Evolutionary conservation across 345 rosid genomes (phyloP), one percentile per base, ranked within the genome.

Genomic region (Hevea brasiliensis): DNA sequence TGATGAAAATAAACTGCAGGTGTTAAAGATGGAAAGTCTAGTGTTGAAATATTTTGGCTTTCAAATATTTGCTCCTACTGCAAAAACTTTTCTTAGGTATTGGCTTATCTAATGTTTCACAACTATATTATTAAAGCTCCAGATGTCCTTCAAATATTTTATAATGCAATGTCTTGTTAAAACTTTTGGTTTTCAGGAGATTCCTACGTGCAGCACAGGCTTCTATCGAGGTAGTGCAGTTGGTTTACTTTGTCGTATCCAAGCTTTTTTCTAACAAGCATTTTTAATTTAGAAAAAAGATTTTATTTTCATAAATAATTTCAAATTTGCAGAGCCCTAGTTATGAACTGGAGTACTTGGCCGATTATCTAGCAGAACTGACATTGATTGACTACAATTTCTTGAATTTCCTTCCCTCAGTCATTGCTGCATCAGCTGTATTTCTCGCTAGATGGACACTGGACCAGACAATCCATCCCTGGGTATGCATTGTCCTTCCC

Each of bases 361-460:
- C 97, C 32, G 84, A 90, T 73, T 94, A 92, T 80, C 85, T 92
- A 1, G 86, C 93, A 58, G 98, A 94, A 79, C 70, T 94, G 80
- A 84, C 98, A 40, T 70, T 94, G 69, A n/a, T 84, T 5, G 91
- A 92, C 59, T 84, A 84, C 12, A 65, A 70, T 26, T 92, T 92
- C 86, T 70, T 94, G 82, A 89, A 77, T 60, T 89, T 80, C 35
- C 85, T 87, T 58, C 98, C 98, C 71, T 94, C 98, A 35, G 70
- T 86, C 35, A 81, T 89, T 68, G 97, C 98, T 77, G 97, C 98
- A 21, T 90, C 98, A 9, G 90, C 97, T 61, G 92, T 94, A 29
- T 90, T 94, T 78, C 97, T 94, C 13, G 95, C 97, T 63, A 86
- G 84, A 81, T 94, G 98, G 98, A 94, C 98, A 3, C 54, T 92